Conservation (phyloP, 352 stramenopile species). For the Globisporangium alternatum region DNA sequence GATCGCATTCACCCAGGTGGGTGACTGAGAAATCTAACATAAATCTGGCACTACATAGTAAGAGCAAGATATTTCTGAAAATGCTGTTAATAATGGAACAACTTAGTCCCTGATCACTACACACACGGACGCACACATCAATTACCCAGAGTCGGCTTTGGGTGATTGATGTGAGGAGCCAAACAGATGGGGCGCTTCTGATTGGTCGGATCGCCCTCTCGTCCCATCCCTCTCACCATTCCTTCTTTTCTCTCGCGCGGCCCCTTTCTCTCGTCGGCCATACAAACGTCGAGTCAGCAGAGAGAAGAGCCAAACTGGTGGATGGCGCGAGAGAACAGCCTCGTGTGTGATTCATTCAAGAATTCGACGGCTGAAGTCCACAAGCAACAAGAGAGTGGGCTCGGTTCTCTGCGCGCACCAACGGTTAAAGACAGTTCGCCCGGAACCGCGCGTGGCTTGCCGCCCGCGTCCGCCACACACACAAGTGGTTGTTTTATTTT, state of each 20-base stretch:
- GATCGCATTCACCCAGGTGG: no score
- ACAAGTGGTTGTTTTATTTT: slow-evolving; percentile 18
- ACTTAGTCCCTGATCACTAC: no score
- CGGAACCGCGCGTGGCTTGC: neutral
- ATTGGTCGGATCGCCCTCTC: neutral
- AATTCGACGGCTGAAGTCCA: slow-evolving; percentile 15
- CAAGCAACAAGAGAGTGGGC: slow-evolving; percentile 11
- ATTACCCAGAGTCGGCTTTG: no score
- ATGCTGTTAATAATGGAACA: no score
- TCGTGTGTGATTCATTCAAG: slow-evolving; percentile 7
- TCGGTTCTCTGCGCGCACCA: slow-evolving; percentile 13
- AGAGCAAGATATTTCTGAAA: no score
- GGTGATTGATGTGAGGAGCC: slow-evolving; percentile 5
- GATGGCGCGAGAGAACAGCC: slow-evolving; percentile 13
- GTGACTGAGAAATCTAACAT: no score
- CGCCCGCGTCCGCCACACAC: slow-evolving; percentile 3
- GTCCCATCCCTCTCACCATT: neutral
- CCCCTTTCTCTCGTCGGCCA: neutral
- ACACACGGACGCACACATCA: no score
- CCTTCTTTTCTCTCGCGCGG: neutral
- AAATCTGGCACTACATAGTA: no score
- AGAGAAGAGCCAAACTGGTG: slow-evolving; percentile 10
- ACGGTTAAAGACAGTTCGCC: slow-evolving; percentile 16
- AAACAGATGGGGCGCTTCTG: slow-evolving; percentile 12
- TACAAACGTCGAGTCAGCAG: slow-evolving; percentile 2